Evolutionary conservation across 306 rosid species (phyloP), one percentile per base, ranked within the genome.

Genomic region (Quercus agrifolia): DNA sequence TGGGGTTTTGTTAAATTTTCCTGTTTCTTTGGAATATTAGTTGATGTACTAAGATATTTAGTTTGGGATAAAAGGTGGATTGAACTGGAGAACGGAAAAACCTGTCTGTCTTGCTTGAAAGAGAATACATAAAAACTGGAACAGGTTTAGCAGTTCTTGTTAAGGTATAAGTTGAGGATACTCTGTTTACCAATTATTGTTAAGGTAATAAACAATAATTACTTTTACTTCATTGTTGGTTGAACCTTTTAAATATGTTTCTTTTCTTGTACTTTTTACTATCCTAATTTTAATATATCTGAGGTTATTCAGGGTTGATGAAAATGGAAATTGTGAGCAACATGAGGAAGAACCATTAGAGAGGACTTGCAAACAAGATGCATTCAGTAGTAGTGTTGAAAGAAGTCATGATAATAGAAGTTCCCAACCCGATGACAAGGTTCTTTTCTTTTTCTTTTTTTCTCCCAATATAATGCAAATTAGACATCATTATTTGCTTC

Each of bases 371-470:
- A 28, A 82, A 75, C 62, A 74, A 67, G 90, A 78, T 64, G 79
- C 70, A 28, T 74, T 82, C 61, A 86, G 81, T 55, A 73, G 64
- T 44, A 74, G 75, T 58, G 56, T 76, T 62, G 66, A 18, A 57
- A 74, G 76, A 68, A 76, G 81, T 64, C 63, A 74, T 62, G 78
- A 63, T 49, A 76, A 77, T 44, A 77, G 56, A 77, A 79, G 12
- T 77, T 78, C 83, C 77, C 89, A 69, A 76, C 79, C 71, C 73
- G 85, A 82, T 64, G 91, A 85, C 75, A 88, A 86, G 97, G 93
- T 92, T 79, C 71, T 46, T 78, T 54, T 79, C 57, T 54, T 56
- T 71, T 20, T 54, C 57, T 33, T 61, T 71, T 28, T 54, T 66
- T 38, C 27, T 62, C 71, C 68, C 54, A 21, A 5, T 58, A 30